These are phyloP conservation scores for Tolypocladium tropicale DNA, from an alignment of 2,329 filamentous ascomycete genomes.

Conservation along the genomic window DNA sequence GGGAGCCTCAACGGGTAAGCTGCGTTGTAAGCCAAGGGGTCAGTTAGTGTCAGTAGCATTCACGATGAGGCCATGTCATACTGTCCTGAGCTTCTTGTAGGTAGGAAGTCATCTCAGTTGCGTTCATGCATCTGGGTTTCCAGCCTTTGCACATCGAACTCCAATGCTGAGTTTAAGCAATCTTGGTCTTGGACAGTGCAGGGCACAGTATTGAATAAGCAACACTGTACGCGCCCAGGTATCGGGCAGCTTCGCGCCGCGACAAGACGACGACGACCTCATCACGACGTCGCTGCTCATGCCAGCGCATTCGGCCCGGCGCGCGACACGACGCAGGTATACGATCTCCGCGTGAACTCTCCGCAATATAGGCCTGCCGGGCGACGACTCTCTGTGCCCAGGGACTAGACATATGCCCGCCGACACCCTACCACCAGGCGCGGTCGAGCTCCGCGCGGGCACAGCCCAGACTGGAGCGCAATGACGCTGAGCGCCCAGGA, in stretches of 20 bases:
- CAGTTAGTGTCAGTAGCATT: too few species aligned
- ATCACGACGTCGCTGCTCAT: background rate
- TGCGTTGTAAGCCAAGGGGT: too few species aligned
- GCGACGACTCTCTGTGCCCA: background rate
- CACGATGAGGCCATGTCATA: too few species aligned
- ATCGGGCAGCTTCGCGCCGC: background rate
- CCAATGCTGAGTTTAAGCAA: too few species aligned
- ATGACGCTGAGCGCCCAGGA: conserved; percentile 49
- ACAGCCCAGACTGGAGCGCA: conserved; percentile 3
- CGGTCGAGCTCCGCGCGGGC: background rate
- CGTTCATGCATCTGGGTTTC: too few species aligned
- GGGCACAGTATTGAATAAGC: background rate
- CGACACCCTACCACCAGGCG: background rate
- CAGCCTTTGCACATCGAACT: too few species aligned
- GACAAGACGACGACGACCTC: background rate
- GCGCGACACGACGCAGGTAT: background rate
- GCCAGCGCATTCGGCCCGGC: background rate
- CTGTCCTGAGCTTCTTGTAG: too few species aligned
- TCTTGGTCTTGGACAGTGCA: background rate
- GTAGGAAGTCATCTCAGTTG: too few species aligned
- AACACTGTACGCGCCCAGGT: background rate
- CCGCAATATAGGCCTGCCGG: background rate
- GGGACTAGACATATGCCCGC: background rate
- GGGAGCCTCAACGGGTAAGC: too few species aligned
- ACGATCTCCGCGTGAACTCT: background rate